phyloP scores from a whole-genome alignment of 2,329 filamentous ascomycete species.

The Aspergillus tanneri region DNA sequence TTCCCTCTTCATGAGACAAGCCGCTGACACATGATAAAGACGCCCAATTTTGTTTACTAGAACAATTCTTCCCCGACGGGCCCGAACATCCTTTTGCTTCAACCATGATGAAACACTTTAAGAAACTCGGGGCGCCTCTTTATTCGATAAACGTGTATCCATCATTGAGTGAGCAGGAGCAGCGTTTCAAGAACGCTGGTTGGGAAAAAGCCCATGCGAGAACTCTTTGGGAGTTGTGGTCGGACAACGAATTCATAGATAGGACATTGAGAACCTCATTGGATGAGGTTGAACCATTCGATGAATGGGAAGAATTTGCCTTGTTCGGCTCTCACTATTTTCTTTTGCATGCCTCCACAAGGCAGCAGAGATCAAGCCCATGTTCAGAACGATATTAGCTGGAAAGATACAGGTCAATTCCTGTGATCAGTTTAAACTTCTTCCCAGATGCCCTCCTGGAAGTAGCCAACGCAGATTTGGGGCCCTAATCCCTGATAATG shows the following conservation, averaged over 20 bases:
- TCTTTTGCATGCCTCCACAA: constrained; percentile 64
- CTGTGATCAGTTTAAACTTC: constrained; percentile 20
- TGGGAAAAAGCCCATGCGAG: constrained; percentile 64
- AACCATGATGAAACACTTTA: constrained; percentile 82
- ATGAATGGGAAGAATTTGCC: constrained; percentile 94
- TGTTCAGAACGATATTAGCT: not conserved
- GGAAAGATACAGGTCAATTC: not conserved
- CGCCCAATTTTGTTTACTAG: constrained; percentile 81
- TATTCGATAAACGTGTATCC: constrained; percentile 71
- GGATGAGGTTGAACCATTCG: constrained; percentile 76
- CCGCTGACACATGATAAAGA: constrained; percentile 20
- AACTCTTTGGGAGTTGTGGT: constrained; percentile 83
- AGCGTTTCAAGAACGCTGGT: constrained; percentile 67
- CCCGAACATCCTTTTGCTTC: constrained; percentile 76
- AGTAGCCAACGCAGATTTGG: constrained; percentile 61
- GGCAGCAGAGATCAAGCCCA: not conserved
- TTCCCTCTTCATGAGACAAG: no score
- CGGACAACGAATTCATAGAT: constrained; percentile 64
- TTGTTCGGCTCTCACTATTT: constrained; percentile 84
- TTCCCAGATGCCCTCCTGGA: constrained; percentile 30
- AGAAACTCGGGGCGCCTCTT: constrained; percentile 76
- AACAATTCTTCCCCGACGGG: constrained; percentile 81
- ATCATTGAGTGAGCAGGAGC: constrained; percentile 62
- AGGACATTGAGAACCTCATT: constrained; percentile 60
- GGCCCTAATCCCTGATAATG: constrained; percentile 47